Evolutionary conservation across 805 yeast genomes (phyloP), one percentile per base, ranked within the genome.

Genomic region (Metschnikowia sp.): DNA sequence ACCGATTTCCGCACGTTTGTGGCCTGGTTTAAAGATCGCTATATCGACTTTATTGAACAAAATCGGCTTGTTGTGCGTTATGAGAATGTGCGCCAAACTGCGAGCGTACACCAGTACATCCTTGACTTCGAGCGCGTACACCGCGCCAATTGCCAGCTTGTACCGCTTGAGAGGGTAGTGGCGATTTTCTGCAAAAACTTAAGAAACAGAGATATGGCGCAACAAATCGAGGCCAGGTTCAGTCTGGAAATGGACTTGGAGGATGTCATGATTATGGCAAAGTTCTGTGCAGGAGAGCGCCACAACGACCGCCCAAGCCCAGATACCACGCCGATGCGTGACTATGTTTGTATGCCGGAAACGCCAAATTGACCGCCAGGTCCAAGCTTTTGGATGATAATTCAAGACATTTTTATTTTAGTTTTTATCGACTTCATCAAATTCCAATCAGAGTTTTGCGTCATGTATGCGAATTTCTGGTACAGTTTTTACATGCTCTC

Each of bases 41-140:
- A 45, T 32, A 40, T 40, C n/a, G 44, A 45, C 30, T 36, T 45
- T 13, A 31, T 40, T 2, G 44, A 45, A 37, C 36, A 36, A 32
- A 33, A 31, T 22, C 44, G 45, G 35, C 49, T 45, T 32, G 22
- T 28, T 8, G 32, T 28, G 10, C 48, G 48, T 28, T 45, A 36
- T 31, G 42, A 45, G 10, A 32, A 40, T 32, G 42, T 40, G 33
- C 44, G 37, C 15, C 45, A 40, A 10, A 36, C 44, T 10, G 7
- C 42, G n/a, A 40, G 34, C 19, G 38, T 45, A 26, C 48, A 40
- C 38, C 45, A 45, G 42, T 45, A 45, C 35, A 32, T 45, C 28
- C 18, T 36, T 30, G 49, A 45, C 19, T 40, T 45, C 11, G 44
- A 40, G 28, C 38, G 45, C 7, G 49, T 45, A 9, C 49, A 45